Evolutionary conservation across 2,329 filamentous ascomycete genomes (phyloP).

Genomic region (Trichoderma arundinaceum): DNA sequence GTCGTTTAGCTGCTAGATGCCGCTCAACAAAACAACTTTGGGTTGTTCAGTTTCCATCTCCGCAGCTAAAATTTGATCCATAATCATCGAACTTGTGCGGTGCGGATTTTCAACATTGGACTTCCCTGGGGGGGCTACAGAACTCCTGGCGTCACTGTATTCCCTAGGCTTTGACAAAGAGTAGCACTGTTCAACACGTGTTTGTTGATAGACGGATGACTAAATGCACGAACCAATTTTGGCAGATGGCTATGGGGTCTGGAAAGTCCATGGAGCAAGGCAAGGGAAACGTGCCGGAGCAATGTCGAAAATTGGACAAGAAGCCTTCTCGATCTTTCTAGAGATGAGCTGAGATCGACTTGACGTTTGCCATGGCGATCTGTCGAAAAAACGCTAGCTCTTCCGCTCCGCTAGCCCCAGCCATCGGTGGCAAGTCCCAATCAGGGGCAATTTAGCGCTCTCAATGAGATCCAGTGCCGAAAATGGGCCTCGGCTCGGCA

Average conservation of each 20-base stretch:
- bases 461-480: slow-evolving; percentile 13
- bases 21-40: background rate
- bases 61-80: background rate
- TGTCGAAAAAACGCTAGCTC: background rate
- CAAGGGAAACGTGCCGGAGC: background rate
- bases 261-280: too few species aligned
- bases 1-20: background rate
- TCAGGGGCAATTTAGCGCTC: background rate
- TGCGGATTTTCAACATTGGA: background rate
- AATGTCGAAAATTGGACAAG: background rate
- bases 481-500: slow-evolving; percentile 21
- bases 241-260: too few species aligned
- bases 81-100: background rate
- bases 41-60: too few species aligned
- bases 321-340: too few species aligned
- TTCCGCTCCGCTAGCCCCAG: slow-evolving; percentile 5
- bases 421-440: slow-evolving; percentile 4
- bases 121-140: background rate
- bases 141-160: too few species aligned
- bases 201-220: background rate
- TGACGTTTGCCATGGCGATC: background rate
- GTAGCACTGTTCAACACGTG: background rate
- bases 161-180: background rate
- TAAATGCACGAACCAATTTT: background rate
- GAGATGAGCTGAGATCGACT: background rate